These are phyloP conservation scores for Parastagonospora avenae DNA, from an alignment of 2,329 filamentous ascomycete genomes.

Conservation along the genomic window DNA sequence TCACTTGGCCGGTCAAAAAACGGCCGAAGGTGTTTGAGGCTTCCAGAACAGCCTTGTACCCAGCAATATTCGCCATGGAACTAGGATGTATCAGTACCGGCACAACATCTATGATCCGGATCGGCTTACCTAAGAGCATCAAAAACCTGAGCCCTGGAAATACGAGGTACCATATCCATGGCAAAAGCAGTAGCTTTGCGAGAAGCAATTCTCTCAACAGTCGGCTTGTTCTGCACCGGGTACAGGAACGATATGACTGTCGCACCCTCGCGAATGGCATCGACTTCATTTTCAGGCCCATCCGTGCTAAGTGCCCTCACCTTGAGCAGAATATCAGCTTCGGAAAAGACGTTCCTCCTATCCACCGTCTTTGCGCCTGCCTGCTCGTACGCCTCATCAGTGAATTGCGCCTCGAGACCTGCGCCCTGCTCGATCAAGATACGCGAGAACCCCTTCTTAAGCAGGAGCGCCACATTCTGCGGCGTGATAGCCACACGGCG, in stretches of 20 bases:
- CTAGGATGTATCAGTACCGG: constrained; percentile 50
- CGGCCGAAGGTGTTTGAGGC: constrained; percentile 88
- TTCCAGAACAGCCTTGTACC: constrained; percentile 89
- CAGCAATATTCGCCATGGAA: constrained; percentile 93
- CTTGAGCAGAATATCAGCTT: constrained; percentile 81
- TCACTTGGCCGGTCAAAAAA: constrained; percentile 87
- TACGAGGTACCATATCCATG: constrained; percentile 92
- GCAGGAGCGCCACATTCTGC: constrained; percentile 77
- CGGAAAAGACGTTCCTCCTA: constrained; percentile 70
- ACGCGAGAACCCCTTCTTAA: constrained; percentile 82
- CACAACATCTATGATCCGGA: neutral
- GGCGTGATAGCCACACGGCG: constrained; percentile 84
- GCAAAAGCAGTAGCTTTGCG: constrained; percentile 79
- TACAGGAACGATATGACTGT: constrained; percentile 85
- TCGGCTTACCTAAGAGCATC: constrained; percentile 67
- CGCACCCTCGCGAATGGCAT: constrained; percentile 69
- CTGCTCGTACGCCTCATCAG: constrained; percentile 75
- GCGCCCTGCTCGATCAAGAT: constrained; percentile 81
- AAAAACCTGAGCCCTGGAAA: constrained; percentile 86
- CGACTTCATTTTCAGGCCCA: constrained; percentile 66
- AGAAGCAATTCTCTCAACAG: constrained; percentile 74
- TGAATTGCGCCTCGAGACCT: constrained; percentile 77
- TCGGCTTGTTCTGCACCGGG: constrained; percentile 75
- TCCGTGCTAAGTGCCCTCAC: constrained; percentile 73
- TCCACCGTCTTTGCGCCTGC: constrained; percentile 81